Conservation (phyloP, 768 basidiomycete species). For the Phylloporus sp. region DNA sequence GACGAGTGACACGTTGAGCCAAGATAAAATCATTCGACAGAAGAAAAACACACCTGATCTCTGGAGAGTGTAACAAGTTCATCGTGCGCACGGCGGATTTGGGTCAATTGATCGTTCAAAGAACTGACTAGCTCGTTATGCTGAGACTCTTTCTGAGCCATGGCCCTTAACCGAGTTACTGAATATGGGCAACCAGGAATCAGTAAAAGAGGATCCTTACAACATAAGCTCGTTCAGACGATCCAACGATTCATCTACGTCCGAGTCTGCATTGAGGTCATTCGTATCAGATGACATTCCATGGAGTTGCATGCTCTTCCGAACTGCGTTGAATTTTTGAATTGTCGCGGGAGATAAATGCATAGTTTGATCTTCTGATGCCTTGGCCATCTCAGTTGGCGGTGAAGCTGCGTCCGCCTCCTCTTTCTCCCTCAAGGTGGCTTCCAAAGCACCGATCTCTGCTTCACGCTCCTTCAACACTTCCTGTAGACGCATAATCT, state of each 20-base stretch:
- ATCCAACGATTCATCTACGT: slow-evolving; percentile 66
- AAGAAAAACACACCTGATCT: slow-evolving; percentile 62
- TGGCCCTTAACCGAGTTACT: slow-evolving; percentile 55
- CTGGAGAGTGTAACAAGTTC: slow-evolving; percentile 76
- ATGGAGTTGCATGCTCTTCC: slow-evolving; percentile 57
- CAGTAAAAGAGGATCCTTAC: slow-evolving; percentile 42
- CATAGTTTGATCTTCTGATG: slow-evolving; percentile 25
- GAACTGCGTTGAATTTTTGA: slow-evolving; percentile 70
- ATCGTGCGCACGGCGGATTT: slow-evolving; percentile 76
- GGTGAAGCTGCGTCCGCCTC: neutral
- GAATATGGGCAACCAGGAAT: slow-evolving; percentile 6
- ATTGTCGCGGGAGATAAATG: slow-evolving; percentile 68
- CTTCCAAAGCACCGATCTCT: slow-evolving; percentile 80
- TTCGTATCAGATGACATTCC: slow-evolving; percentile 33
- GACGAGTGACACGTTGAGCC: neutral
- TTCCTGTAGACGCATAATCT: slow-evolving; percentile 93
- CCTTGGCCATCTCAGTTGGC: slow-evolving; percentile 5
- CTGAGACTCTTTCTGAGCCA: slow-evolving; percentile 94
- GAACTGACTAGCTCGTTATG: slow-evolving; percentile 79
- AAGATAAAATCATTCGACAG: neutral
- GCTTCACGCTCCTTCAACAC: slow-evolving; percentile 86
- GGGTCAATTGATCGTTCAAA: slow-evolving; percentile 61
- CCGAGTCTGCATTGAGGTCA: slow-evolving; percentile 33
- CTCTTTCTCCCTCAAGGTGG: slow-evolving; percentile 41
- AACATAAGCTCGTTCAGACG: slow-evolving; percentile 90